phyloP scores from a whole-genome alignment of 2,329 filamentous ascomycete genomes.

The Aphanocladium album region DNA sequence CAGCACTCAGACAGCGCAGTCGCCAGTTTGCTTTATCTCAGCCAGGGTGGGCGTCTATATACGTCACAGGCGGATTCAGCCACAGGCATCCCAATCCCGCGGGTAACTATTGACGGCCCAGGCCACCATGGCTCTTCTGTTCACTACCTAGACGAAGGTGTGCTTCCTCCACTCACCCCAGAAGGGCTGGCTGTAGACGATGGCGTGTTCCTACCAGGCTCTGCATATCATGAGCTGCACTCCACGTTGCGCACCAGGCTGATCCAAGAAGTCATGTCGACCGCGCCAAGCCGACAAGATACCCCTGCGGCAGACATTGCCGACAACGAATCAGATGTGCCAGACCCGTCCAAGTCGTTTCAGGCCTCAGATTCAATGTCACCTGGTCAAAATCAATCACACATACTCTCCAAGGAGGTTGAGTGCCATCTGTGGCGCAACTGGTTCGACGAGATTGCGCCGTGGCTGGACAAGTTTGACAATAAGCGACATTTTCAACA shows the following conservation, averaged over 20 bases:
- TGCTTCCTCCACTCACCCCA: constrained; percentile 21
- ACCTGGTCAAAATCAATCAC: neutral
- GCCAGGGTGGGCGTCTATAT: constrained; percentile 25
- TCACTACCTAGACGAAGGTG: constrained; percentile 21
- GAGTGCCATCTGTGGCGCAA: constrained; percentile 35
- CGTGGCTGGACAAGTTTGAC: constrained; percentile 51
- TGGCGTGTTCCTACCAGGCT: constrained; percentile 43
- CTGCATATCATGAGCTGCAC: constrained; percentile 42
- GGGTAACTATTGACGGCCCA: constrained; percentile 14
- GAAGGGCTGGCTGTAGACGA: constrained; percentile 29
- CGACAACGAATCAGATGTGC: neutral
- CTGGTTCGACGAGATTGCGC: constrained; percentile 37
- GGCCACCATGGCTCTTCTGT: neutral
- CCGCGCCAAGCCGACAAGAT: constrained; percentile 27
- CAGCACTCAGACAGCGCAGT: constrained; percentile 32
- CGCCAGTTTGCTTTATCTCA: constrained; percentile 30
- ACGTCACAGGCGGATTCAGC: constrained; percentile 1
- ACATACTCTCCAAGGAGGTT: constrained; percentile 20
- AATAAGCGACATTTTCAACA: constrained; percentile 42
- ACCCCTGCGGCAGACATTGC: constrained; percentile 1
- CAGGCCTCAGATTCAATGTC: neutral
- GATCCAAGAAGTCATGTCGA: constrained; percentile 38
- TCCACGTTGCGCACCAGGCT: constrained; percentile 40
- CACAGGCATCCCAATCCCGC: neutral
- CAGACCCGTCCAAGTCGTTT: neutral